A percentile compares a stretch with the other conserved stretches of the same genome.
Evolutionary conservation across 192 early-diverging fungal species (phyloP).

Genomic region (Podila epicladia): DNA sequence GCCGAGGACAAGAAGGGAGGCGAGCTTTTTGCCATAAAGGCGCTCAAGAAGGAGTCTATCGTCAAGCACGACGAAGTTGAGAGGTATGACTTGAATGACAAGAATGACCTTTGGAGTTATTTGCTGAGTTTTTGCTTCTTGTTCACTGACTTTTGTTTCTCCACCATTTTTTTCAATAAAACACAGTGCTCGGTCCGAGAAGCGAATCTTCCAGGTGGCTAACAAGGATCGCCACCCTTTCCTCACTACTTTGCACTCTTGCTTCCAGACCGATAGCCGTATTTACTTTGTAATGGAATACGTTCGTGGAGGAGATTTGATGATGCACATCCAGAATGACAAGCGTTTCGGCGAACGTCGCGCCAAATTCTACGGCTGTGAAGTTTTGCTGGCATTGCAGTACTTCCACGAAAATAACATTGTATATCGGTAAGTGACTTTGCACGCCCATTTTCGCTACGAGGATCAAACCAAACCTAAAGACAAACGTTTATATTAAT

Average conservation of each 20-base stretch:
- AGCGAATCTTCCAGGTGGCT: slow-evolving; percentile 95
- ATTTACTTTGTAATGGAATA: slow-evolving; percentile 99
- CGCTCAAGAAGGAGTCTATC: slow-evolving; percentile 97
- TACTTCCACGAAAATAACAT: slow-evolving; percentile 89
- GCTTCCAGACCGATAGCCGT: slow-evolving; percentile 93
- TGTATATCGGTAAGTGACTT: slow-evolving; percentile 72
- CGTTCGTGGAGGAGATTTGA: slow-evolving; percentile 95
- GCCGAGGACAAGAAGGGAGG: slow-evolving; percentile 89
- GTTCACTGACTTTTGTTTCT: neutral
- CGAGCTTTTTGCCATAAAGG: slow-evolving; percentile 95
- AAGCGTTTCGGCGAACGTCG: slow-evolving; percentile 84
- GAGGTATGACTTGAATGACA: slow-evolving; percentile 13
- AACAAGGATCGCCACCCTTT: slow-evolving; percentile 94
- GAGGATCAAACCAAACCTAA: no score
- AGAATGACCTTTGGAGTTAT: neutral
- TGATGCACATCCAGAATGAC: slow-evolving; percentile 97
- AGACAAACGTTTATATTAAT: neutral
- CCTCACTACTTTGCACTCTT: slow-evolving; percentile 94
- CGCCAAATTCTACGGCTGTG: slow-evolving; percentile 91
- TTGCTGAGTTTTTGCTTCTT: neutral
- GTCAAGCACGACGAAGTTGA: slow-evolving; percentile 97
- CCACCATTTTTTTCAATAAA: neutral
- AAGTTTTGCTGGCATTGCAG: slow-evolving; percentile 90
- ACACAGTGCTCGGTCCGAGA: slow-evolving; percentile 85
- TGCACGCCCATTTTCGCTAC: neutral